phyloP scores from a whole-genome alignment of 805 yeast genomes.

The Saturnispora gosingensis region DNA sequence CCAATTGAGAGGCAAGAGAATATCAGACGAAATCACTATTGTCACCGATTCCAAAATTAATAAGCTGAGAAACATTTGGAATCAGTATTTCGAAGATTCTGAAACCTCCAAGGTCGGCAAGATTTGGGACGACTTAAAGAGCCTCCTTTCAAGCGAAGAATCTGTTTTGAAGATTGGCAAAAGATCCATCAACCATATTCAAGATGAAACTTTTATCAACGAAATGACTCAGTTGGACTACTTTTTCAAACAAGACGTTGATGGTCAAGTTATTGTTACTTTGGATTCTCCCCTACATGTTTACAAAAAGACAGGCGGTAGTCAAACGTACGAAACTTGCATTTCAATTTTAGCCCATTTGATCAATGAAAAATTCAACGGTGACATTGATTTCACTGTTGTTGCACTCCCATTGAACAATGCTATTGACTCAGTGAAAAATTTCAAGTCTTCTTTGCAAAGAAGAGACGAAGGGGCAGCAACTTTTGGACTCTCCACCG shows the following conservation, averaged over 20 bases:
- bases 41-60: slow-evolving; percentile 13
- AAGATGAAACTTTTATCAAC: slow-evolving; percentile 38
- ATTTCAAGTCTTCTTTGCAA: slow-evolving; percentile 11
- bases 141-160: slow-evolving; percentile 10
- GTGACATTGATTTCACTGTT: slow-evolving; percentile 24
- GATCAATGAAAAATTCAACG: slow-evolving; percentile 1
- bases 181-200: slow-evolving; percentile 28
- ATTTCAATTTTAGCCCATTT: slow-evolving; percentile 28
- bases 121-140: slow-evolving; percentile 31
- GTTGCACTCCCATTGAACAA: slow-evolving; percentile 25
- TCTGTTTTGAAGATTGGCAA: slow-evolving; percentile 10
- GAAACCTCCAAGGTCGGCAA: slow-evolving; percentile 26
- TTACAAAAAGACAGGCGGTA: slow-evolving; percentile 35
- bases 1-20: slow-evolving; percentile 14
- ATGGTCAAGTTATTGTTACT: slow-evolving; percentile 29
- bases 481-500: slow-evolving; percentile 10
- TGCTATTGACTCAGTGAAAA: slow-evolving; percentile 14
- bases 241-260: slow-evolving; percentile 21
- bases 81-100: slow-evolving; percentile 18
- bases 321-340: slow-evolving; percentile 34
- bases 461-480: slow-evolving; percentile 18
- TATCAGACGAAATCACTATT: slow-evolving; percentile 23
- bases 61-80: slow-evolving; percentile 18
- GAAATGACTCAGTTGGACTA: slow-evolving; percentile 41
- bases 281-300: slow-evolving; percentile 35